These are phyloP conservation scores for Globisporangium abappressorium DNA, from an alignment of 352 stramenopile species.

Conservation along the genomic window DNA sequence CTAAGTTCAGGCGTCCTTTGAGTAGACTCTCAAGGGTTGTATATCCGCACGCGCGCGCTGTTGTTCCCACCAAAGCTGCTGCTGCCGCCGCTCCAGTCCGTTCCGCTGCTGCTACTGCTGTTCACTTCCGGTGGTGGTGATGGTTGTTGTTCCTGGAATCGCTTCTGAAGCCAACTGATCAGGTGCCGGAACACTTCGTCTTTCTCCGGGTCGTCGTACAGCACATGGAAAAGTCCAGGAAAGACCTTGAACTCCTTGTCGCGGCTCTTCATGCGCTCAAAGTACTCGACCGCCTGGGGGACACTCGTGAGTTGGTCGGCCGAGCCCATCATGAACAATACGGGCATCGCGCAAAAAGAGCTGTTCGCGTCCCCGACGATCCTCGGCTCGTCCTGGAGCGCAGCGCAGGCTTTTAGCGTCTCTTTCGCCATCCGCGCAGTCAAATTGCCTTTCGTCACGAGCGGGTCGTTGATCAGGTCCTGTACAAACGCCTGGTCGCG, in stretches of 20 bases:
- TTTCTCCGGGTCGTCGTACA: slow-evolving; percentile 38
- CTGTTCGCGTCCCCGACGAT: slow-evolving; percentile 16
- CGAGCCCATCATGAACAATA: slow-evolving; percentile 31
- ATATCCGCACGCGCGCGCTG: background rate
- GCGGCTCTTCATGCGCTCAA: slow-evolving; percentile 22
- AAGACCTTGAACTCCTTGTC: slow-evolving; percentile 40
- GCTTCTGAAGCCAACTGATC: background rate
- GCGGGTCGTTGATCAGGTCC: slow-evolving; percentile 29
- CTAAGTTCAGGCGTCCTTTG: no score
- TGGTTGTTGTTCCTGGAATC: background rate
- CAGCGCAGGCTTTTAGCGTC: slow-evolving; percentile 21
- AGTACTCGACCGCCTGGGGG: slow-evolving; percentile 8
- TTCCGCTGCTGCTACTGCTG: background rate
- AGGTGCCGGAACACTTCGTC: slow-evolving; percentile 2
- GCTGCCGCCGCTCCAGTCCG: background rate
- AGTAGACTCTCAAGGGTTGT: background rate
- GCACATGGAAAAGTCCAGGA: slow-evolving; percentile 26
- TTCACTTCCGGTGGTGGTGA: background rate
- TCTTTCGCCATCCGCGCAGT: slow-evolving; percentile 5
- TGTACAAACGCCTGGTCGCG: slow-evolving; percentile 25
- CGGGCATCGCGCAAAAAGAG: slow-evolving; percentile 19
- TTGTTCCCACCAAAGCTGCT: background rate
- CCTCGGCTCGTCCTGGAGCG: slow-evolving; percentile 10
- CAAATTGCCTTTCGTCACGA: slow-evolving; percentile 11
- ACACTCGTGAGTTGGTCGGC: slow-evolving; percentile 30